These are phyloP conservation scores for Salix dunnii DNA, from an alignment of 345 rosid species.

Conservation along the genomic window DNA sequence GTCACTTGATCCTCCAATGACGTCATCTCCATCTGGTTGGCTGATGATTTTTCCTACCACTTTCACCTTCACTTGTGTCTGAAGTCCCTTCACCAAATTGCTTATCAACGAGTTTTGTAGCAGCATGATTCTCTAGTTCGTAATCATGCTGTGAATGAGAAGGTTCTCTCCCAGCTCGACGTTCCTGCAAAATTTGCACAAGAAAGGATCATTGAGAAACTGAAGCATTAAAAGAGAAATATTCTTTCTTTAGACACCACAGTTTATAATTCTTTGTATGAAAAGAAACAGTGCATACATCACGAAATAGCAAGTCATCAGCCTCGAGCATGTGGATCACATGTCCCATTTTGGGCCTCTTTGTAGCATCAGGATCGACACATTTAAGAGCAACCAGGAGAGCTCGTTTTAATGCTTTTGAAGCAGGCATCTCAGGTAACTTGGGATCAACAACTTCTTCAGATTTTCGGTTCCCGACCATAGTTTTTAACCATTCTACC, in stretches of 20 bases:
- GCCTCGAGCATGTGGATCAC: conserved; percentile 99
- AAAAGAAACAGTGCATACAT: conserved; percentile 42
- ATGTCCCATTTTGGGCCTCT: conserved; percentile 96
- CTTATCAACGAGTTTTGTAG: conserved; percentile 28
- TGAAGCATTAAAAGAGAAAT: not conserved
- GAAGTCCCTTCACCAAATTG: conserved; percentile 35
- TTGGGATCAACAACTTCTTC: conserved; percentile 92
- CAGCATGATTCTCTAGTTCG: conserved; percentile 24
- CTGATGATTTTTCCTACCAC: conserved; percentile 34
- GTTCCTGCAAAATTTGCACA: conserved; percentile 36
- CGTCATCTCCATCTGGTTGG: conserved; percentile 44
- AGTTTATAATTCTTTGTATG: not conserved
- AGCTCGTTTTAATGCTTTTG: conserved; percentile 84
- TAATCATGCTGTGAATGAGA: conserved; percentile 23
- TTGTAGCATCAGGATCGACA: conserved; percentile 92
- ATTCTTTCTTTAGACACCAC: not conserved
- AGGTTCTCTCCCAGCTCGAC: conserved; percentile 39
- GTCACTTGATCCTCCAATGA: conserved; percentile 38
- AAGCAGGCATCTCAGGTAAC: conserved; percentile 71
- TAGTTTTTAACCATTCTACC: conserved; percentile 88
- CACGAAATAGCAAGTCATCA: conserved; percentile 72
- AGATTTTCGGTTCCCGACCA: conserved; percentile 81
- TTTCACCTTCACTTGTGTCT: conserved; percentile 44
- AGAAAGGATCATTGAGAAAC: not conserved
- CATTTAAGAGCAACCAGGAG: conserved; percentile 83